These are phyloP conservation scores for Colletotrichum tabaci DNA, from an alignment of 2,329 filamentous ascomycete genomes.

Conservation along the genomic window DNA sequence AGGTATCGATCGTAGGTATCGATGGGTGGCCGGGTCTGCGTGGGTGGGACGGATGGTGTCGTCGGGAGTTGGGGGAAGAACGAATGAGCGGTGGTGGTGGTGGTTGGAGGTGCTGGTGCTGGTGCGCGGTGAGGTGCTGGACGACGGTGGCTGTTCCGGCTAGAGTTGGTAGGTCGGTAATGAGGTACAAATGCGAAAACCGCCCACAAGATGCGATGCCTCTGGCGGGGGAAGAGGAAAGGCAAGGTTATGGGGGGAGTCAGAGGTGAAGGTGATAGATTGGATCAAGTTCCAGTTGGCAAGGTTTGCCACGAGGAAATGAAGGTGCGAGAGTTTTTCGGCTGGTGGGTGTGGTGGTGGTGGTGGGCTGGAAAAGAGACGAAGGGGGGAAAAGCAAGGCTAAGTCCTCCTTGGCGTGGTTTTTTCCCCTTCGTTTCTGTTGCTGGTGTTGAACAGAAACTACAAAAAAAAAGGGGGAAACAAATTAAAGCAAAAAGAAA, in stretches of 20 bases:
- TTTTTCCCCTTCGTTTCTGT: neutral
- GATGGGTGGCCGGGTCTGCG: conserved; percentile 17
- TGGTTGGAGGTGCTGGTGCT: neutral
- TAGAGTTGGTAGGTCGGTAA: conserved; percentile 14
- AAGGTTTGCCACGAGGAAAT: conserved; percentile 41
- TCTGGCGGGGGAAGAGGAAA: conserved; percentile 5
- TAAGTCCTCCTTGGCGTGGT: neutral
- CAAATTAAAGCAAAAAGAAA: too few relatives aligned
- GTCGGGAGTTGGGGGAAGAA: conserved; percentile 2
- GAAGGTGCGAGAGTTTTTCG: conserved; percentile 24
- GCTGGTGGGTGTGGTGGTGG: conserved; percentile 1
- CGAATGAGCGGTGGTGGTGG: conserved; percentile 24
- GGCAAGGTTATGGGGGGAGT: conserved; percentile 12
- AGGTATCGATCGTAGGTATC: conserved; percentile 20
- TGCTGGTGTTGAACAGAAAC: conserved; percentile 11
- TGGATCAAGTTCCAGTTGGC: conserved; percentile 20
- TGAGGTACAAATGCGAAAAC: conserved; percentile 29
- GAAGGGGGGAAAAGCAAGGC: conserved; percentile 12
- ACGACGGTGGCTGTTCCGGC: conserved; percentile 37
- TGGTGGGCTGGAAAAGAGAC: neutral
- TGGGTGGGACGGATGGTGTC: conserved; percentile 8
- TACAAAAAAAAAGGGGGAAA: too few relatives aligned
- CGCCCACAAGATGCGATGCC: conserved; percentile 20
- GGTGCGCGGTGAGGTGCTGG: conserved; percentile 10
- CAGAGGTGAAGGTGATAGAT: conserved; percentile 3